Evolutionary conservation across 2,329 filamentous ascomycete species (phyloP).

Genomic region (Plenodomus tracheiphilus): DNA sequence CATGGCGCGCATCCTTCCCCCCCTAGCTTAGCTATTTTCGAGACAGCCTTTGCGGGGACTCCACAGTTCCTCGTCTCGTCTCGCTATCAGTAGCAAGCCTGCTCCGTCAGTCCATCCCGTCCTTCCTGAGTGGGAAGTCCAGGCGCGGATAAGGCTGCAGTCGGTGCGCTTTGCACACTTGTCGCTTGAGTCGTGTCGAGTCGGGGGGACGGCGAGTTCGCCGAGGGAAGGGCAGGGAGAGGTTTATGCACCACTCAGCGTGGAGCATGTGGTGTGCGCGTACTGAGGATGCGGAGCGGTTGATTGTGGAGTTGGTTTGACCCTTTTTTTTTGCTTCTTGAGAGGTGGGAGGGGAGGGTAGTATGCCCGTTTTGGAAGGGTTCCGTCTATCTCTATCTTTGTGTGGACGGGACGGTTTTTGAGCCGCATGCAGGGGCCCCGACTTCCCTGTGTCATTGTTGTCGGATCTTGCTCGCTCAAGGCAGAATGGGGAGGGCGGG

Average conservation of each 20-base stretch:
- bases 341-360: not conserved
- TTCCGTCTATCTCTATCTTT: too few species aligned
- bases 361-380: constrained; percentile 10
- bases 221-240: too few species aligned
- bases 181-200: constrained; percentile 1
- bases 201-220: constrained; percentile 12
- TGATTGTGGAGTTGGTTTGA: not conserved
- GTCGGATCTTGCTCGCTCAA: constrained; percentile 9
- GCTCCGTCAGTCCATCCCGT: too few species aligned
- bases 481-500: constrained; percentile 8
- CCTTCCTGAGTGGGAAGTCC: constrained; percentile 8
- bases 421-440: not conserved
- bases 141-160: constrained; percentile 14
- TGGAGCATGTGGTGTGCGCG: not conserved
- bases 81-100: too few species aligned
- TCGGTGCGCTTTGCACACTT: not conserved
- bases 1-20: not conserved
- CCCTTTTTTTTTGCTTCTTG: not conserved
- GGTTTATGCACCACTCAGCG: constrained; percentile 15
- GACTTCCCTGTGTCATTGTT: too few species aligned
- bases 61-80: constrained; percentile 12
- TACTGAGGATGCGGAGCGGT: not conserved
- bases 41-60: constrained; percentile 27
- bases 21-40: not conserved
- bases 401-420: too few species aligned